phyloP scores from a whole-genome alignment of 148 eudicot species.

The Amaranthus hypochondriacus region DNA sequence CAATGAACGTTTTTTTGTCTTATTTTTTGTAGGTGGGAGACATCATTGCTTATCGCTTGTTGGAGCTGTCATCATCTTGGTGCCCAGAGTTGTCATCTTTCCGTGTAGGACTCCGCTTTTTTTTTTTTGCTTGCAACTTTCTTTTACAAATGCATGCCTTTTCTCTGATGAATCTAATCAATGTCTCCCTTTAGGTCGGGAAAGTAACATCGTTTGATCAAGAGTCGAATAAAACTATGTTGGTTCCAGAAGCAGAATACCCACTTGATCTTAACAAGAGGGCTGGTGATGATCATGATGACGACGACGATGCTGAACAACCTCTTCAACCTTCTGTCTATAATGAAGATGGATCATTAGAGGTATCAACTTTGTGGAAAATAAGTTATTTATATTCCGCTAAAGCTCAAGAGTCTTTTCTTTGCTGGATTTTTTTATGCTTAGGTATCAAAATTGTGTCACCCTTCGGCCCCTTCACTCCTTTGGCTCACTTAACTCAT shows the following conservation, averaged over 20 bases:
- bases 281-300: slow-evolving; percentile 30
- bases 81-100: slow-evolving; percentile 73
- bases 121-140: neutral
- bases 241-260: slow-evolving; percentile 66
- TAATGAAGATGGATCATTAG: slow-evolving; percentile 85
- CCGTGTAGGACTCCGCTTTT: slow-evolving; percentile 32
- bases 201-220: slow-evolving; percentile 43
- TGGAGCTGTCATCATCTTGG: slow-evolving; percentile 82
- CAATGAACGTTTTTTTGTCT: neutral
- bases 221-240: slow-evolving; percentile 38
- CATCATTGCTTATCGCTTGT: slow-evolving; percentile 74
- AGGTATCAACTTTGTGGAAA: slow-evolving; percentile 42
- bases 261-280: slow-evolving; percentile 49
- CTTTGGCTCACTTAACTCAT: no score
- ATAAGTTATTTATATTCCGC: neutral
- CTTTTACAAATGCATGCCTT: neutral
- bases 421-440: neutral
- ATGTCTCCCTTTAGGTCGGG: slow-evolving; percentile 51
- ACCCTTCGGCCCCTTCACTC: no score
- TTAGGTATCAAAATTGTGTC: neutral
- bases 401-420: neutral
- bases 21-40: slow-evolving; percentile 63
- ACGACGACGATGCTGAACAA: slow-evolving; percentile 39
- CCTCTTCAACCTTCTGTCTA: slow-evolving; percentile 52
- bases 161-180: neutral